These are phyloP conservation scores for Sporobolomyces phaffii DNA, from an alignment of 768 basidiomycete genomes.

Conservation along the genomic window DNA sequence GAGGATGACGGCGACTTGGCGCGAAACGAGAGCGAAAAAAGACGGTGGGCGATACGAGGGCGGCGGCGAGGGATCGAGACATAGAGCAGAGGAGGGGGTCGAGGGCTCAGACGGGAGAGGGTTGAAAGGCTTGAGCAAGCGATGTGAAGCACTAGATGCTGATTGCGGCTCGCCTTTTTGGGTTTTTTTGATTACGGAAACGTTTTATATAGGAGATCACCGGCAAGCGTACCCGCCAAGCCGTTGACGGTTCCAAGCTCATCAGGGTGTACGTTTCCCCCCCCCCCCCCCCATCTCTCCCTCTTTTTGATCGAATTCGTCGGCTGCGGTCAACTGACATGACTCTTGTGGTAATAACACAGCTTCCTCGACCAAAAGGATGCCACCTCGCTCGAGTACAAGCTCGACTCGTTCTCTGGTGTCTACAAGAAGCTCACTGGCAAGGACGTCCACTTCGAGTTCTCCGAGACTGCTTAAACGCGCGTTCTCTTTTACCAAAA, in stretches of 20 bases:
- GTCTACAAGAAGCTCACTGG: conserved; percentile 83
- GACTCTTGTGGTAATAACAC: conserved; percentile 13
- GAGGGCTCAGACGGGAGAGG: too few species aligned
- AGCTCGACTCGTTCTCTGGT: conserved; percentile 97
- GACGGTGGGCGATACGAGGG: not conserved
- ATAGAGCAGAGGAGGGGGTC: too few species aligned
- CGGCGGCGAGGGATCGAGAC: too few species aligned
- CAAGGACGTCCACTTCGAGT: conserved; percentile 58
- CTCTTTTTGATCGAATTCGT: too few species aligned
- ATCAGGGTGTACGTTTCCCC: conserved; percentile 80
- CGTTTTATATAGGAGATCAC: conserved; percentile 60
- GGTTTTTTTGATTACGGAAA: too few species aligned
- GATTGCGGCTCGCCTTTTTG: conserved; percentile 37
- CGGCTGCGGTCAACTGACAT: not conserved
- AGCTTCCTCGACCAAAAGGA: conserved; percentile 98
- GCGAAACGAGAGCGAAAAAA: not conserved
- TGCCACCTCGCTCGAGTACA: conserved; percentile 97
- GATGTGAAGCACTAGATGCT: conserved; percentile 33
- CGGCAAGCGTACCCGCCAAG: conserved; percentile 92
- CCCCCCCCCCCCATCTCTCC: not conserved
- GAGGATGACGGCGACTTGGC: not conserved
- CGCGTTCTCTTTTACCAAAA: not conserved
- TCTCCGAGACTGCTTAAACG: conserved; percentile 31
- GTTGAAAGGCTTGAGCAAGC: conserved; percentile 32
- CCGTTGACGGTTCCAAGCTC: conserved; percentile 87